Conservation (phyloP, 257 asterid species). For the Lithospermum erythrorhizon region DNA sequence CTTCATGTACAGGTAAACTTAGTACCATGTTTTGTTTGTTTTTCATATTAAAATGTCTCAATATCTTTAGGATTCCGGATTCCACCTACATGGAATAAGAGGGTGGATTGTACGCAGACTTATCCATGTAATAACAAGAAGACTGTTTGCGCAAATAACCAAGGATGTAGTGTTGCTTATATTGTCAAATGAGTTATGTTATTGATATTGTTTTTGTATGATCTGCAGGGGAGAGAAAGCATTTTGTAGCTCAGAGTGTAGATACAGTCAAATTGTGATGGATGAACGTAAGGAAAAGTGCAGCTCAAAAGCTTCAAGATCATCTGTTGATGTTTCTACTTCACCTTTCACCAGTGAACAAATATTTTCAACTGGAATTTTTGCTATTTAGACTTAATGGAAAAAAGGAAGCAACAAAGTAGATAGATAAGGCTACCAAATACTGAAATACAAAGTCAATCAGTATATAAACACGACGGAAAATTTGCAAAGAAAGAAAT, state of each 20-base stretch:
- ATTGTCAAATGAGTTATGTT: not conserved
- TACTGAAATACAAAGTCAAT: not conserved
- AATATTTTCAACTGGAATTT: constrained; percentile 50
- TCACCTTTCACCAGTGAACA: constrained; percentile 38
- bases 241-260: constrained; percentile 84
- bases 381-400: constrained; percentile 28
- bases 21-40: not conserved
- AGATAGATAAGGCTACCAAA: not conserved
- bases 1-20: constrained; percentile 75
- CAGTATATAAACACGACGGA: constrained; percentile 4
- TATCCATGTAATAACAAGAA: too few species aligned
- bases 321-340: constrained; percentile 32
- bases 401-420: too few species aligned
- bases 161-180: too few species aligned
- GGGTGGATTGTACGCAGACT: too few species aligned
- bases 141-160: too few species aligned
- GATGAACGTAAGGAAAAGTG: constrained; percentile 68
- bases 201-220: not conserved
- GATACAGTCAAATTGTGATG: constrained; percentile 56
- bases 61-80: too few species aligned
- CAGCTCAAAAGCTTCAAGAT: constrained; percentile 36
- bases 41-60: too few species aligned
- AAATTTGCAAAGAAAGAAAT: constrained; percentile 8
- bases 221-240: constrained; percentile 79
- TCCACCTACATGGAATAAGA: too few species aligned